A percentile compares a stretch with the other conserved stretches of the same genome.
Conservation (phyloP, 2,329 filamentous ascomycete species). For the Claviceps capensis region DNA sequence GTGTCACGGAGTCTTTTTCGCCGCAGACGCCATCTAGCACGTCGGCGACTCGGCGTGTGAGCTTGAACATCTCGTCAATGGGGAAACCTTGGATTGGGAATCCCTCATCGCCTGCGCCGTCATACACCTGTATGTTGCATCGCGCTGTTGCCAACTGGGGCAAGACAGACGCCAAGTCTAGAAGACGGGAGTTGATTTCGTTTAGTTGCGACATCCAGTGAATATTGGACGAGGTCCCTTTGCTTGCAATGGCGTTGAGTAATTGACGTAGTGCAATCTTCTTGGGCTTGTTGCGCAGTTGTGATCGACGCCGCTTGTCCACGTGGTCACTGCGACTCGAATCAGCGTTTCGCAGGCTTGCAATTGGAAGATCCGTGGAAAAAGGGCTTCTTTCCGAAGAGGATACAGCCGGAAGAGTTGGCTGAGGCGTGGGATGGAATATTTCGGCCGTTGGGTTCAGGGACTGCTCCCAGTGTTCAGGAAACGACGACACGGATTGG, state of each 20-base stretch:
- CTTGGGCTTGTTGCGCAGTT: constrained; percentile 14
- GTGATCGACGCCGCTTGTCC: constrained; percentile 13
- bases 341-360: not conserved
- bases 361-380: not conserved
- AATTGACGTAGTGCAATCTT: constrained; percentile 20
- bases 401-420: not conserved
- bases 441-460: constrained; percentile 5
- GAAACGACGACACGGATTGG: constrained; percentile 9
- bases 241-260: constrained; percentile 9
- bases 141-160: constrained; percentile 15
- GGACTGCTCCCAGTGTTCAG: constrained; percentile 13
- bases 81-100: constrained; percentile 19
- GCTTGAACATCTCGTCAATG: constrained; percentile 27
- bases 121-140: constrained; percentile 8
- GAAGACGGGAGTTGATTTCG: constrained; percentile 23
- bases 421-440: constrained; percentile 1
- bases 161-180: constrained; percentile 22
- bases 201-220: constrained; percentile 27
- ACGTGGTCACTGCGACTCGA: not conserved
- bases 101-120: constrained; percentile 8
- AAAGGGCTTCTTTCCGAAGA: not conserved
- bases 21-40: constrained; percentile 16
- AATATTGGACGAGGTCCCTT: constrained; percentile 11
- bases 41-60: constrained; percentile 24
- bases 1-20: constrained; percentile 3